Evolutionary conservation across 805 yeast species (phyloP), one percentile per base, ranked within the genome.

Genomic region (Metschnikowia dekortorum): DNA sequence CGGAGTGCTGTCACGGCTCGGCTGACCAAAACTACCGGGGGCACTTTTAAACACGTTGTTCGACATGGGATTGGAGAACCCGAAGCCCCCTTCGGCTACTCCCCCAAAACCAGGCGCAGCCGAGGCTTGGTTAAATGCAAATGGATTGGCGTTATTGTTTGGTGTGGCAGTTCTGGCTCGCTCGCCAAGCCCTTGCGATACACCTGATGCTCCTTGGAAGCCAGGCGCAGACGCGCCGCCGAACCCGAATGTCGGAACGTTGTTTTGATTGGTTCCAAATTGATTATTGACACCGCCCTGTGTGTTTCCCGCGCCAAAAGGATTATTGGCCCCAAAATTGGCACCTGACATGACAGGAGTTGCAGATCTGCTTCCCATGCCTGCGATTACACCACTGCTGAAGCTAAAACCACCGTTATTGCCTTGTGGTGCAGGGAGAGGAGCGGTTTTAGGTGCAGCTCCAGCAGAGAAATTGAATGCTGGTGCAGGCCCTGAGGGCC

Each of bases 1-100:
- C 4, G 59, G 58, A 2, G 59, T 54, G 47, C 44, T 46, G 30
- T 53, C 60, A 26, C 60, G 47, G 40, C 60, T 56, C 10, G 46
- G 52, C 26, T 51, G 55, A 3, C 57, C 60, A 30, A 56, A 56
- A 33, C 57, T 54, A 18, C 52, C 55, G 3, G 59, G 58, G 3
- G 53, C 56, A 18, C 58, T 49, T 26, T 51, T 51, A 44, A 57
- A 50, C 13, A 37, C 44, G n/a, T 45, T 42, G 14, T 48, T 44
- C 4, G 47, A 51, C 38, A 50, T 44, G 26, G 51, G 51, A 16
- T 46, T 51, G 10, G 53, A 30, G 35, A 57, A 55, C 1, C 57
- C 39, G 26, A 57, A 53, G 5, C 55, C 58, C 7, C 46, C 43
- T 7, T 39, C 46, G 29, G 37, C 11, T 16, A 36, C 52, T 8